These are phyloP conservation scores for Silene uniflora DNA, from an alignment of 148 eudicot species.

Conservation along the genomic window DNA sequence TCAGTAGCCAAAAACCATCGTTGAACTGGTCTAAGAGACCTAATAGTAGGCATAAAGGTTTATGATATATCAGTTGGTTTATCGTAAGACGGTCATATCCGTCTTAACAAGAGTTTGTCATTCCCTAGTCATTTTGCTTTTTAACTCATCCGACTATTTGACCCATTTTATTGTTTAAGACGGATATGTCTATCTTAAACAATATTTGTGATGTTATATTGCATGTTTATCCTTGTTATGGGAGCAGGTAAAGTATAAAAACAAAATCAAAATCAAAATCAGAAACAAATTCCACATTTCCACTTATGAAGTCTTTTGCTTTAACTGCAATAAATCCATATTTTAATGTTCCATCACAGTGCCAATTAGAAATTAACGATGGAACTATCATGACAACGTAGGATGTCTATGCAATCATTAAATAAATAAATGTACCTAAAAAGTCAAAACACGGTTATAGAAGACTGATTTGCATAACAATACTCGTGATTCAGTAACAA, in stretches of 20 bases:
- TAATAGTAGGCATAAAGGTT: background rate
- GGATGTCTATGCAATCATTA: background rate
- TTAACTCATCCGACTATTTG: no score
- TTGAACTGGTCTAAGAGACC: background rate
- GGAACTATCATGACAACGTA: background rate
- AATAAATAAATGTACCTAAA: constrained; percentile 6
- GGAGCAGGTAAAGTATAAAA: constrained; percentile 2
- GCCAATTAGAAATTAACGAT: background rate
- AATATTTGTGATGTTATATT: background rate
- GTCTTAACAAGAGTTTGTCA: no score
- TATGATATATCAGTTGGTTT: background rate
- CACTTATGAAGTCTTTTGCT: background rate
- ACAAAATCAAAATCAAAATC: background rate
- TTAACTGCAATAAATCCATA: background rate
- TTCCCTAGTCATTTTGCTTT: no score
- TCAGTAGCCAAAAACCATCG: background rate
- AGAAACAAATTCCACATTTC: no score
- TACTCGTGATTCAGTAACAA: no score
- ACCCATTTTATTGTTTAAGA: no score
- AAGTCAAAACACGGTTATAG: constrained; percentile 2
- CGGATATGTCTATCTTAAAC: no score
- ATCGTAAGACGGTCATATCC: no score
- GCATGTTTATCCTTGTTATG: background rate
- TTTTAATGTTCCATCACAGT: background rate
- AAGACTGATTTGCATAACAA: background rate